Evolutionary conservation across 202 grass and related monocot species (phyloP).

Genomic region (Musa balbisiana): DNA sequence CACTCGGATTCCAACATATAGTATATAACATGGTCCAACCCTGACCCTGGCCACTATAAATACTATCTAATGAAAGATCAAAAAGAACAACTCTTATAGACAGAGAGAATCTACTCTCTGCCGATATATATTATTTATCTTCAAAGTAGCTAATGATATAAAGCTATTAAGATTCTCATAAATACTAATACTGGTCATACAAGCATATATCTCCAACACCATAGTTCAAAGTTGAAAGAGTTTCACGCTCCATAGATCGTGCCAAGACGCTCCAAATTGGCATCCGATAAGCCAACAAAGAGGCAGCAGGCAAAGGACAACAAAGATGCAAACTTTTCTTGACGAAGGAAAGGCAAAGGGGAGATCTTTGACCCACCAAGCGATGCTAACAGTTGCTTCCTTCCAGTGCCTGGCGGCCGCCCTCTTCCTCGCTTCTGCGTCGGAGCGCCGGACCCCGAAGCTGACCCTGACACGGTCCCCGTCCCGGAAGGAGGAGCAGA

Average conservation of each 20-base stretch:
- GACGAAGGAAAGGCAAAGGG: neutral
- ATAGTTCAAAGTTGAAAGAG: neutral
- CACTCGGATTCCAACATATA: neutral
- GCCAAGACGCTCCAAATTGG: neutral
- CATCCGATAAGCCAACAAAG: neutral
- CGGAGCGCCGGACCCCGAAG: constrained; percentile 12
- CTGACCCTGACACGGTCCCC: neutral
- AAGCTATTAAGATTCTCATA: neutral
- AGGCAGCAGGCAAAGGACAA: neutral
- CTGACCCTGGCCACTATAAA: neutral
- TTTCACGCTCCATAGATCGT: neutral
- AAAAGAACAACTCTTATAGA: neutral
- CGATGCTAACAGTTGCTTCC: constrained; percentile 21
- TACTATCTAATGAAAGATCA: neutral
- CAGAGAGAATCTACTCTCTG: no score
- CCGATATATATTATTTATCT: no score
- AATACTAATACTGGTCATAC: neutral
- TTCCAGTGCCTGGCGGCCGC: constrained; percentile 13
- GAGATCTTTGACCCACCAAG: constrained; percentile 15
- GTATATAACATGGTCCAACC: neutral
- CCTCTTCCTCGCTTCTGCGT: constrained; percentile 26
- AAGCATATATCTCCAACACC: neutral
- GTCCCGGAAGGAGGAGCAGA: constrained; percentile 9
- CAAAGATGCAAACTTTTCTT: neutral
- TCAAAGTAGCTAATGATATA: neutral